Conservation (phyloP, 2,329 filamentous ascomycete species). For the Cladorrhinum sp. region DNA sequence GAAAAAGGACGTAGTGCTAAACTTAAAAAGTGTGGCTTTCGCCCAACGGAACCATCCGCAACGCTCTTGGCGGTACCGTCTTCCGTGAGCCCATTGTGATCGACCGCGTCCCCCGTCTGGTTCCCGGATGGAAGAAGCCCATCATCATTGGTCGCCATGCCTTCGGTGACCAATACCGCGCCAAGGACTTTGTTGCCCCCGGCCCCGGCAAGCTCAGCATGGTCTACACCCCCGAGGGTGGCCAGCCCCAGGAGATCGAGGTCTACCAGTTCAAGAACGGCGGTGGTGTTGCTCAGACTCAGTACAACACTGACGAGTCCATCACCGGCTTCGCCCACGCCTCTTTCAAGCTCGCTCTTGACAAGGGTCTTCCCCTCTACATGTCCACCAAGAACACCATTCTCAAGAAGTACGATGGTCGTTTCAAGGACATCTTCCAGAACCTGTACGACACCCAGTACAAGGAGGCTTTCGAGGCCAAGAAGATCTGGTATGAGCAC, state of each 20-base stretch:
- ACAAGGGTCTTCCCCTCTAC: conserved; percentile 88
- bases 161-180: conserved; percentile 97
- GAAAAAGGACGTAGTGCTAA: background rate
- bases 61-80: conserved; percentile 82
- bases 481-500: conserved; percentile 98
- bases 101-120: conserved; percentile 83
- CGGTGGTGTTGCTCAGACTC: conserved; percentile 86
- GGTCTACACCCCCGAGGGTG: conserved; percentile 86
- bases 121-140: conserved; percentile 97
- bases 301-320: conserved; percentile 98
- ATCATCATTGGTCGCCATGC: conserved; percentile 99
- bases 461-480: conserved; percentile 82
- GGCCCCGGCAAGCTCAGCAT: conserved; percentile 87
- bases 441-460: conserved; percentile 88
- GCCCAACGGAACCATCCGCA: conserved; percentile 86
- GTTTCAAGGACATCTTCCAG: conserved; percentile 99
- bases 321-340: conserved; percentile 94
- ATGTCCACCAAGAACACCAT: conserved; percentile 99
- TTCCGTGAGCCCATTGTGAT: conserved; percentile 99
- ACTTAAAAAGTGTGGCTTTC: conserved; percentile 80
- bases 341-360: conserved; percentile 90
- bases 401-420: conserved; percentile 95
- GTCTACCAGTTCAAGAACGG: conserved; percentile 86
- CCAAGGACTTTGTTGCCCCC: conserved; percentile 82
- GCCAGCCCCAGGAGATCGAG: conserved; percentile 78